Base-by-base conservation (phyloP, 441 rosid genomes). In the Erodium trifolium region DNA sequence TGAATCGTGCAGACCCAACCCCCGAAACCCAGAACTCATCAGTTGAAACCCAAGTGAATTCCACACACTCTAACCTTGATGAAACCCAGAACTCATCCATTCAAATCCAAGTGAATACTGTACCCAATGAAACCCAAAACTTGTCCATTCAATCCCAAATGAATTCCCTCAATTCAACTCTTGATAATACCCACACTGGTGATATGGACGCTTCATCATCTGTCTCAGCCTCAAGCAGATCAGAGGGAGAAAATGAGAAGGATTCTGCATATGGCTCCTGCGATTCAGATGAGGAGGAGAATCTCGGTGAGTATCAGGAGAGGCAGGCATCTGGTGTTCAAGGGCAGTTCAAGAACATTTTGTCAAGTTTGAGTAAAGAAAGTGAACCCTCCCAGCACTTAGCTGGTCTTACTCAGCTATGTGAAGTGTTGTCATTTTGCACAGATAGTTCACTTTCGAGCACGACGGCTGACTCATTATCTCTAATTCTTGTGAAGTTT, bases 131-230 rank as follows among this genome's bases (percentile, higher is more conserved):
- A 53, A 14, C 1, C 60, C 60, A 19, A 23, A 60, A 60, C 13
- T 60, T 34, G 18, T 19, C n/a, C 11, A 23, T 60, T 60, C 64
- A 60, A 13, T 23, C 65, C 37, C 65, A 41, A 41, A 12, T 41
- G 12, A 41, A 41, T 41, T 41, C 45, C 12, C 45, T 41, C 45
- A 41, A 41, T 41, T 41, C 45, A 41, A 41, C 45, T 8, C 45
- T 27, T 23, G 35, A 62, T 27, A 29, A 62, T 27, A 62, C 31
- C 37, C 65, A 62, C 65, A 62, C 23, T 62, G 65, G 65, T 10
- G 96, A 91, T 69, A 86, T 94, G 91, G 97, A 88, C 45, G 86
- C 99, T 75, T 86, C 97, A 27, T 90, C 99, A 31, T 83, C 97
- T 75, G 92, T 80, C 79, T 94, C 99, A 0, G 94, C 79, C 59